Evolutionary conservation across 306 rosid genomes (phyloP).

Genomic region (Vigna nakashimae): DNA sequence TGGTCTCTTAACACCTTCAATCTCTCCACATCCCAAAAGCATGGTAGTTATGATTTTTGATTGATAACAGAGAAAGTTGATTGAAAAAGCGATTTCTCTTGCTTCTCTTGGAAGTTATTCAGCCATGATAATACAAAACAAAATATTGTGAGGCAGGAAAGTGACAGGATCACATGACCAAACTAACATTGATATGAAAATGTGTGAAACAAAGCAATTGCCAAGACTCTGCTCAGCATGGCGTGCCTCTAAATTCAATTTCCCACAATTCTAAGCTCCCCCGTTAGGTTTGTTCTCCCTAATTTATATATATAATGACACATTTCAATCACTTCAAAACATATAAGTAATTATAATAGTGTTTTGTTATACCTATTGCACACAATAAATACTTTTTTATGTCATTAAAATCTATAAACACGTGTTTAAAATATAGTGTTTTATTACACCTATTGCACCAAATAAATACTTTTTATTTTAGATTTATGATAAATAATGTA

Average conservation of each 20-base stretch:
- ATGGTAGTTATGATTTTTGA: constrained; percentile 21
- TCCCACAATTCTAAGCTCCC: not conserved
- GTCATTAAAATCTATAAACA: too few species aligned
- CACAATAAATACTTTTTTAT: too few species aligned
- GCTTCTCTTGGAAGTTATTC: constrained; percentile 49
- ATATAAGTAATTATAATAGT: not conserved
- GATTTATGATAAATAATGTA: too few species aligned
- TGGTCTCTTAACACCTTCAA: constrained; percentile 13
- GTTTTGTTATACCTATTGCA: too few species aligned
- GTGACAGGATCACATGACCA: constrained; percentile 33
- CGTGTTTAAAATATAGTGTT: too few species aligned
- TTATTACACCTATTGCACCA: too few species aligned
- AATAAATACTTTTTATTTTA: too few species aligned
- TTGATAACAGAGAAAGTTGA: constrained; percentile 43
- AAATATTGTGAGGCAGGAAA: not conserved
- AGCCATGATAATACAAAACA: constrained; percentile 31
- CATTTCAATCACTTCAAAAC: not conserved
- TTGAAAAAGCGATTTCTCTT: constrained; percentile 45
- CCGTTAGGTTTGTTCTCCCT: not conserved
- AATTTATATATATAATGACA: not conserved
- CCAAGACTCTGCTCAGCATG: not conserved
- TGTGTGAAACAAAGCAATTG: constrained; percentile 24
- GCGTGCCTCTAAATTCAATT: not conserved
- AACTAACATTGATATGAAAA: constrained; percentile 17
- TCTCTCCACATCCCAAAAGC: constrained; percentile 32